Evolutionary conservation across 2,329 filamentous ascomycete genomes (phyloP).

Genomic region (Penicillium olsonii): DNA sequence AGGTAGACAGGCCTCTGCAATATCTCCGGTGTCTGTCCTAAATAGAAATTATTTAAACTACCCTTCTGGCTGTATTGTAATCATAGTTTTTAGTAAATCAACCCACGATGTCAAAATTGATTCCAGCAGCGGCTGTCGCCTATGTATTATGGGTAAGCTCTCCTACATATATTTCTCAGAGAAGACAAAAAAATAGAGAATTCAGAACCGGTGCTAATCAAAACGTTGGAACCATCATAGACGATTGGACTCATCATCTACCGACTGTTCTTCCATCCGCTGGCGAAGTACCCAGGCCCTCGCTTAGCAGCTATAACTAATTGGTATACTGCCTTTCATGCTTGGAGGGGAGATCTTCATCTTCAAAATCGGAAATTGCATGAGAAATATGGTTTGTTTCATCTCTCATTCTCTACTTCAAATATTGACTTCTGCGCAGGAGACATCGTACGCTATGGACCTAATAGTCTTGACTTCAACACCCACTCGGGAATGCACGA

Average conservation of each 20-base stretch:
- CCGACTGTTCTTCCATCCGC: slow-evolving; percentile 3
- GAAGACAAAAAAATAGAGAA: too few species aligned
- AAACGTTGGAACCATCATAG: not conserved
- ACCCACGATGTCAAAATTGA: too few species aligned
- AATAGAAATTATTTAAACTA: too few species aligned
- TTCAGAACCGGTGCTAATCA: too few species aligned
- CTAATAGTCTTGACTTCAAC: slow-evolving; percentile 2
- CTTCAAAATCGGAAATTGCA: slow-evolving; percentile 2
- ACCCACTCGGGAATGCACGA: slow-evolving; percentile 1
- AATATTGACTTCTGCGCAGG: not conserved
- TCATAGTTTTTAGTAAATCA: too few species aligned
- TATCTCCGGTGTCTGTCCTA: too few species aligned
- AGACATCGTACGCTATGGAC: slow-evolving; percentile 4
- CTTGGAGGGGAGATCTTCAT: slow-evolving; percentile 5
- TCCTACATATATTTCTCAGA: too few species aligned
- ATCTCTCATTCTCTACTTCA: not conserved
- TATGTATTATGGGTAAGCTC: too few species aligned
- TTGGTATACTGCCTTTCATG: slow-evolving; percentile 6
- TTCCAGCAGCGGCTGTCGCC: too few species aligned
- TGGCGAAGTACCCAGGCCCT: slow-evolving; percentile 7
- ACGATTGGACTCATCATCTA: not conserved
- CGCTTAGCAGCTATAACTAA: slow-evolving; percentile 3
- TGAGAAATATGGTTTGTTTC: slow-evolving; percentile 5
- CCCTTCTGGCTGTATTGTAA: too few species aligned
- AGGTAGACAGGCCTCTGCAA: too few species aligned